These are phyloP conservation scores for Maudiozyma barnettii DNA, from an alignment of 805 yeast genomes.

Conservation along the genomic window DNA sequence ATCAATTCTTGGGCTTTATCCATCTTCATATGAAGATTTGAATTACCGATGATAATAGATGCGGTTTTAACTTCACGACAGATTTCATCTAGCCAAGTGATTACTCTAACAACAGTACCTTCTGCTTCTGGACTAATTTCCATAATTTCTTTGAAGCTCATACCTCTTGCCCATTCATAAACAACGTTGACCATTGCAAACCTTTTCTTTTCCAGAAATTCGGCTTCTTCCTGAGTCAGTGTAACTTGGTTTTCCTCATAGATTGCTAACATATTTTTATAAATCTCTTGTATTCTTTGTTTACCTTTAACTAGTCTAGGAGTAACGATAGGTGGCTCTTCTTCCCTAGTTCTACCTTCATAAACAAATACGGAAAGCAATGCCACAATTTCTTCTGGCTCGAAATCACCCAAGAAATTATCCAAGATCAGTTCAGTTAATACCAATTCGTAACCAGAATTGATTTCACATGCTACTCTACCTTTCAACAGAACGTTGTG, in stretches of 20 bases:
- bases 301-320: conserved; percentile 74
- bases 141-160: conserved; percentile 85
- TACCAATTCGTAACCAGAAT: conserved; percentile 83
- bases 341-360: conserved; percentile 62
- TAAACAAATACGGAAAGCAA: conserved; percentile 84
- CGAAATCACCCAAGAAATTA: conserved; percentile 85
- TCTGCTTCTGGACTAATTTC: conserved; percentile 82
- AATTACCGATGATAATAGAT: conserved; percentile 88
- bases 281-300: conserved; percentile 58
- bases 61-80: conserved; percentile 93
- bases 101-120: conserved; percentile 94
- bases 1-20: conserved; percentile 86
- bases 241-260: conserved; percentile 62
- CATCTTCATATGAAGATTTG: conserved; percentile 83
- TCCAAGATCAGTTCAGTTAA: conserved; percentile 84
- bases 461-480: conserved; percentile 85
- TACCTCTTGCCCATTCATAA: conserved; percentile 96
- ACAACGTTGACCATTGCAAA: conserved; percentile 90
- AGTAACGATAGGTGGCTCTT: conserved; percentile 53
- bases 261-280: conserved; percentile 49
- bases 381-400: conserved; percentile 96
- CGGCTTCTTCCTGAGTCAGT: conserved; percentile 74
- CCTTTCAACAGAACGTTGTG: conserved; percentile 74
- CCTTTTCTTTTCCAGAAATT: conserved; percentile 71
- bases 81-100: conserved; percentile 86